These are phyloP conservation scores for Cylindricascospora bacillispora DNA, from an alignment of 1,139 yeast genomes.

Conservation along the genomic window DNA sequence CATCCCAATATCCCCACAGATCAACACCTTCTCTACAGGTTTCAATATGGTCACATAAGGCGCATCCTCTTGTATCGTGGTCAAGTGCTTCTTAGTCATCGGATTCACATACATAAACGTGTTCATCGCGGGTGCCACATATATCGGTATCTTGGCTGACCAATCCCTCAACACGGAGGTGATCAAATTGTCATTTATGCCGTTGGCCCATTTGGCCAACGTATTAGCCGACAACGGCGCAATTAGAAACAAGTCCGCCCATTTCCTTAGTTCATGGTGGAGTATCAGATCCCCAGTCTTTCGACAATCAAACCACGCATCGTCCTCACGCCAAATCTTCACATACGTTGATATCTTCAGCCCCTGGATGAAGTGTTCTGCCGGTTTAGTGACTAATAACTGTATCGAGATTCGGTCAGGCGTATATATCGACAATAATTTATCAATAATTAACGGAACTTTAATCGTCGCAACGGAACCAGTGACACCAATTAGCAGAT, in stretches of 20 bases:
- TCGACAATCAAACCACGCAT: conserved; percentile 66
- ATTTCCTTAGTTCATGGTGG: conserved; percentile 78
- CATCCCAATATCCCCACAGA: conserved; percentile 88
- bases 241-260: conserved; percentile 88
- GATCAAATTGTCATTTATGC: conserved; percentile 77
- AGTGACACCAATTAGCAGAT: conserved; percentile 80
- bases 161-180: conserved; percentile 87
- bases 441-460: conserved; percentile 75
- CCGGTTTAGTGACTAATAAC: conserved; percentile 69
- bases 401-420: conserved; percentile 65
- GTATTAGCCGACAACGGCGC: conserved; percentile 91
- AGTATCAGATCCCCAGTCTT: conserved; percentile 50
- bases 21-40: conserved; percentile 76
- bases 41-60: conserved; percentile 81
- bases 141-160: conserved; percentile 78
- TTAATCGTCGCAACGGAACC: conserved; percentile 96
- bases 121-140: conserved; percentile 91
- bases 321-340: conserved; percentile 87
- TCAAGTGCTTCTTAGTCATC: conserved; percentile 70
- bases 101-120: conserved; percentile 82
- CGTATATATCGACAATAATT: conserved; percentile 64
- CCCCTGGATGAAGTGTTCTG: conserved; percentile 73
- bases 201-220: conserved; percentile 76
- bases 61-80: conserved; percentile 70
- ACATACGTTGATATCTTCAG: conserved; percentile 70